A percentile compares a stretch with the other conserved stretches of the same genome.
Conservation (phyloP, 108 stramenopile genomes). For the Discostella stelligeroides region DNA sequence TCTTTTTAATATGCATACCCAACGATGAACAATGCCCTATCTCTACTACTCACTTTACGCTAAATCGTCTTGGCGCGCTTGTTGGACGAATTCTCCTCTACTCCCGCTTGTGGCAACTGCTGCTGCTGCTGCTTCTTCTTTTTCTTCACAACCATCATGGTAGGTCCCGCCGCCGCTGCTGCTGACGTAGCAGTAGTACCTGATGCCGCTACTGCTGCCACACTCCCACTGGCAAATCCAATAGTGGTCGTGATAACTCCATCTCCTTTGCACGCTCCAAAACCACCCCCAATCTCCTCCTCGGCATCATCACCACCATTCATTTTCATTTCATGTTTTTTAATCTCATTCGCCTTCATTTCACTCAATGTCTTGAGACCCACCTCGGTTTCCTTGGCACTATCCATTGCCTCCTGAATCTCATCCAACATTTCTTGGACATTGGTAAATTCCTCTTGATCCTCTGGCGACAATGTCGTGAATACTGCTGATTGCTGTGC, state of each 20-base stretch:
- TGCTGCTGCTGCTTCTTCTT: slow-evolving; percentile 48
- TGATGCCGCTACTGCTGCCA: slow-evolving; percentile 2
- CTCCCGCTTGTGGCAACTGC: neutral
- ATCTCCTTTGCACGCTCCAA: neutral
- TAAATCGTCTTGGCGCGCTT: slow-evolving; percentile 37
- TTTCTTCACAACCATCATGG: slow-evolving; percentile 63
- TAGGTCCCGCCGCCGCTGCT: slow-evolving; percentile 24
- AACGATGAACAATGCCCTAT: neutral
- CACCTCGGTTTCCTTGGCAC: slow-evolving; percentile 59
- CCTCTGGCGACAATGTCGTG: neutral
- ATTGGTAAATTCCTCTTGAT: slow-evolving; percentile 28
- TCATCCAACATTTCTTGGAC: slow-evolving; percentile 73
- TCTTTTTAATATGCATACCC: too few relatives aligned
- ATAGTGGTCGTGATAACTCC: slow-evolving; percentile 8
- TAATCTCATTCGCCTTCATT: slow-evolving; percentile 64
- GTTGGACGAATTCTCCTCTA: neutral
- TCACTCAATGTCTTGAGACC: slow-evolving; percentile 58
- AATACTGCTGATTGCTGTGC: slow-evolving; percentile 5
- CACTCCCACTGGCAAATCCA: neutral
- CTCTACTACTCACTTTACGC: neutral
- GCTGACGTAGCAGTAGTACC: slow-evolving; percentile 7
- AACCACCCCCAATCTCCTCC: slow-evolving; percentile 19
- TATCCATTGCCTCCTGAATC: slow-evolving; percentile 85
- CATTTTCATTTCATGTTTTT: slow-evolving; percentile 27
- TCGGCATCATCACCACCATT: slow-evolving; percentile 23